Percentiles rank a stretch among this genome's conserved stretches.
Conservation (phyloP, 495 filamentous ascomycete species). For the Neurospora sp. region DNA sequence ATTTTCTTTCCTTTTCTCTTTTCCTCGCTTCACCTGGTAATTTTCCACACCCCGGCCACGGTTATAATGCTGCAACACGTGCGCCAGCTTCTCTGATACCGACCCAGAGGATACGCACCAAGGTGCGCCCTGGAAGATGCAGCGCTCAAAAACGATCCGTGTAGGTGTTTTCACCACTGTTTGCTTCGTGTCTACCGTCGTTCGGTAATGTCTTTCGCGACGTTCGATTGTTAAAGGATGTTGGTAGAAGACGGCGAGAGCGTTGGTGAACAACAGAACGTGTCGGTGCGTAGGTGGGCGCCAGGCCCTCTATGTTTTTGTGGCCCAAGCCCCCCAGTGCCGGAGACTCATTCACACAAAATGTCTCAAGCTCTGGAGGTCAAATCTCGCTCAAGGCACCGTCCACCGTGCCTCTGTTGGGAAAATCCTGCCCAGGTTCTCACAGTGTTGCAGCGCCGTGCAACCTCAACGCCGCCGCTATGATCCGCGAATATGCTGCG, state of each 20-base stretch:
- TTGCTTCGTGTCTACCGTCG: background rate
- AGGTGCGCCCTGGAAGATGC: background rate
- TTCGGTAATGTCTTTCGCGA: background rate
- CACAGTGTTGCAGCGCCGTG: constrained; percentile 24
- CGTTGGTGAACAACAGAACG: background rate
- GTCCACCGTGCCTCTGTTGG: constrained; percentile 1
- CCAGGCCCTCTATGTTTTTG: background rate
- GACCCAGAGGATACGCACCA: background rate
- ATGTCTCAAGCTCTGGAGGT: constrained; percentile 13
- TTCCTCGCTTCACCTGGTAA: constrained; percentile 3
- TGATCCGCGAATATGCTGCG: constrained; percentile 12
- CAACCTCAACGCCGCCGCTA: constrained; percentile 22
- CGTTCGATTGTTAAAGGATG: background rate
- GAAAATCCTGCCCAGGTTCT: constrained; percentile 13
- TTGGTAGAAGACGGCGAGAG: background rate
- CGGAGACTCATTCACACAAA: constrained; percentile 2
- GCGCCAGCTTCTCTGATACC: background rate
- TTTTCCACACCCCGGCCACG: constrained; percentile 4
- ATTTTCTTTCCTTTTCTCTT: background rate
- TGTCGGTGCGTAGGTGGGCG: background rate
- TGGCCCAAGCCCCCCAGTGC: constrained; percentile 1
- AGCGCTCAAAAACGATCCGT: background rate
- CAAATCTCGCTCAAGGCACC: constrained; percentile 7
- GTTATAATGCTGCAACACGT: background rate
- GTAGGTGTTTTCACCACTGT: background rate